Base-by-base conservation (phyloP, 495 filamentous ascomycete species). In the Penicillium simplicissimum region DNA sequence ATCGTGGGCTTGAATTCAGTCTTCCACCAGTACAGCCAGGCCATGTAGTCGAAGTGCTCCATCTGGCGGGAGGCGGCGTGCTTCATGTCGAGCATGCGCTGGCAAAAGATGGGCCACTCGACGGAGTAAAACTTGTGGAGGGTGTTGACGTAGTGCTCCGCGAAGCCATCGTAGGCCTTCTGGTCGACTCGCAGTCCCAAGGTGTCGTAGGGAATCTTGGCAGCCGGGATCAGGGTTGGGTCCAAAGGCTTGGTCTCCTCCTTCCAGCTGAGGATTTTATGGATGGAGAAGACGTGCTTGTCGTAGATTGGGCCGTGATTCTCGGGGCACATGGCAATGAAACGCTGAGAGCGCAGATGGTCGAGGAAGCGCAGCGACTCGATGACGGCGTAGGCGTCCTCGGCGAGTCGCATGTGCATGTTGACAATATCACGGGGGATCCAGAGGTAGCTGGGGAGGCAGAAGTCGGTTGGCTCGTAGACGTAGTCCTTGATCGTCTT, bases 21-120 rank as follows among this genome's bases (percentile, higher is more conserved):
- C 4, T 62, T 15, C 66, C 65, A 76, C 63, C 68, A 76, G 28
- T 49, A 11, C 13, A 57, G 53, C 69, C 67, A 74, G 51, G 69
- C 57, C 1, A 35, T 31, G 19, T 62, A 64, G 5, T 69, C 57
- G 52, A 55, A 31, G 11, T 63, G 37, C 0, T 19, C 28, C 37
- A 59, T n/a, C 4, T 36, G n/a, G 4, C 33, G 61, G 19, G 33
- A 13, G 1, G 61, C 56, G 1, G 5, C 25, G 23, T 36, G 17
- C 15, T 23, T 42, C 14, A 53, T 33, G 4, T 40, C 6, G 15
- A 19, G 17, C n/a, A 45, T 57, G 1, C 28, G 3, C 28, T 49
- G 42, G 8, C 45, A 11, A 17, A 25, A 58, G n/a, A 17, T 25
- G 8, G 28, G 4, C 15, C 21, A 48, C 10, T 43, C 38, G 28